These are phyloP conservation scores for Colletotrichum acutatum DNA, from an alignment of 2,329 filamentous ascomycete genomes.

Conservation along the genomic window DNA sequence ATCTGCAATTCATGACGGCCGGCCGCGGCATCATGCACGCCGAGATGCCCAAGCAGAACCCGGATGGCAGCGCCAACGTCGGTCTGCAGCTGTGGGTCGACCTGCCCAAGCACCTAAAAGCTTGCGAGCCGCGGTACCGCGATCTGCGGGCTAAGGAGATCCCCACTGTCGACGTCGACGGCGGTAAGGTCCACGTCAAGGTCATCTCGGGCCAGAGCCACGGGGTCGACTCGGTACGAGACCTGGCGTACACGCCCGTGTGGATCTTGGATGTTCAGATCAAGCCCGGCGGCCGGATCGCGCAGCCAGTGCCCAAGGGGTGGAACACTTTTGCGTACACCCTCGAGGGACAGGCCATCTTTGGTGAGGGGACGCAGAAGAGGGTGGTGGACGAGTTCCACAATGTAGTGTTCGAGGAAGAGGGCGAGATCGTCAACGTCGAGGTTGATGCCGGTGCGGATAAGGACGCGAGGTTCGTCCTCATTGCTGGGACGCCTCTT, in stretches of 20 bases:
- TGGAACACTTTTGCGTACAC: slow-evolving; percentile 95
- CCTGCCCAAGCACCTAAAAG: slow-evolving; percentile 82
- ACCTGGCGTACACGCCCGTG: slow-evolving; percentile 96
- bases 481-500: slow-evolving; percentile 82
- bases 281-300: slow-evolving; percentile 80
- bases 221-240: slow-evolving; percentile 86
- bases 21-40: slow-evolving; percentile 92
- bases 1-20: slow-evolving; percentile 98
- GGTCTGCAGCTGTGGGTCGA: slow-evolving; percentile 98
- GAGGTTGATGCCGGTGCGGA: slow-evolving; percentile 74
- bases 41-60: slow-evolving; percentile 88
- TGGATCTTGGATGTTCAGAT: slow-evolving; percentile 91
- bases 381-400: slow-evolving; percentile 76
- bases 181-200: slow-evolving; percentile 82
- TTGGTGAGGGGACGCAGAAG: slow-evolving; percentile 64
- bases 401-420: slow-evolving; percentile 87
- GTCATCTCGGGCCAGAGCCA: slow-evolving; percentile 89
- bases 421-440: slow-evolving; percentile 80
- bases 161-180: slow-evolving; percentile 76
- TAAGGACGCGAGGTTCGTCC: slow-evolving; percentile 68
- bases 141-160: slow-evolving; percentile 85
- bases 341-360: slow-evolving; percentile 77
- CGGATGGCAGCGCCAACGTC: slow-evolving; percentile 80
- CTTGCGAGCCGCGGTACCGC: slow-evolving; percentile 91
- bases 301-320: slow-evolving; percentile 78